A percentile compares a stretch with the other conserved stretches of the same genome.
Evolutionary conservation across 139 green algal species (phyloP).

Genomic region (Haematococcus lacustris): DNA sequence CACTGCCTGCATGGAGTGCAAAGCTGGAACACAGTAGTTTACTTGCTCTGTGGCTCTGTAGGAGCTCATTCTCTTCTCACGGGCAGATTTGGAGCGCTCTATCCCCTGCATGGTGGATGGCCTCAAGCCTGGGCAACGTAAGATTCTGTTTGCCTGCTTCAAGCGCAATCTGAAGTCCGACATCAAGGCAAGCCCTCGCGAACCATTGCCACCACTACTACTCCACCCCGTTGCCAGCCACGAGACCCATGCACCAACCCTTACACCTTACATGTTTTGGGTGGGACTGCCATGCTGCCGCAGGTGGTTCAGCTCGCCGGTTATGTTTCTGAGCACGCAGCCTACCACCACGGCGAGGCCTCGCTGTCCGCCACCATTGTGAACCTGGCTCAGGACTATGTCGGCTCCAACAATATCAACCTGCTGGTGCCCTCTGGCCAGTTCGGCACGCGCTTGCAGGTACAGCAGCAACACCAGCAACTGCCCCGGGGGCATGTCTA

Average conservation of each 20-base stretch:
- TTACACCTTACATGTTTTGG: too few species aligned
- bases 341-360: constrained; percentile 97
- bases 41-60: constrained; percentile 82
- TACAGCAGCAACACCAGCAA: too few species aligned
- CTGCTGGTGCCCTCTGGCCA: constrained; percentile 75
- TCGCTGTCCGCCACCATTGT: constrained; percentile 49
- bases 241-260: too few species aligned
- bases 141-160: constrained; percentile 97
- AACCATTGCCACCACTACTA: too few species aligned
- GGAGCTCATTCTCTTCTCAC: constrained; percentile 91
- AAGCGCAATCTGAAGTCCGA: constrained; percentile 92
- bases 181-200: constrained; percentile 75
- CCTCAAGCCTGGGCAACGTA: constrained; percentile 96
- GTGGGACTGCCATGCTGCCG: constrained; percentile 20
- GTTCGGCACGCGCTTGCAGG: constrained; percentile 84
- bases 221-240: too few species aligned
- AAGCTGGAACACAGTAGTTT: too few species aligned
- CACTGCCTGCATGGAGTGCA: too few species aligned
- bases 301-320: constrained; percentile 92
- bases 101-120: constrained; percentile 95
- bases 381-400: constrained; percentile 78
- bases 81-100: constrained; percentile 89
- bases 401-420: constrained; percentile 98
- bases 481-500: too few species aligned
- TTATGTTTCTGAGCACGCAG: constrained; percentile 93